These are phyloP conservation scores for Fusarium lateritium DNA, from an alignment of 2,329 filamentous ascomycete species.

Conservation along the genomic window DNA sequence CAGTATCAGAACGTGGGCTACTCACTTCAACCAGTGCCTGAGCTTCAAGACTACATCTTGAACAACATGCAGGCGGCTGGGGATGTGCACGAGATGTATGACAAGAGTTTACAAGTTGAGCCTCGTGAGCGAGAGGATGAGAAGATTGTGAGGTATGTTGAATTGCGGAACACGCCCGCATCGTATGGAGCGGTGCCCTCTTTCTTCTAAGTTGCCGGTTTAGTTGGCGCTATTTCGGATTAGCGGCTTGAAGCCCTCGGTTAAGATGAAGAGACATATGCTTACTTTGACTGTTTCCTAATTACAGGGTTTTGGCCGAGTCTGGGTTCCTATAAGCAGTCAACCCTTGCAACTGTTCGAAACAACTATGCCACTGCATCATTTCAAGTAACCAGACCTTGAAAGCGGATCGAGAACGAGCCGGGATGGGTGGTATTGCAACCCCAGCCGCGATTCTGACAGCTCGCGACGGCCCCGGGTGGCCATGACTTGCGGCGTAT, in stretches of 20 bases:
- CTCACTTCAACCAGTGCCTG: slow-evolving; percentile 86
- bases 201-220: slow-evolving; percentile 38
- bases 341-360: slow-evolving; percentile 24
- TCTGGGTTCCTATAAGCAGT: slow-evolving; percentile 70
- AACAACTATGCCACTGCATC: slow-evolving; percentile 23
- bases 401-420: slow-evolving; percentile 16
- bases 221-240: slow-evolving; percentile 27
- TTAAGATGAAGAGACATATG: slow-evolving; percentile 35
- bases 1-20: slow-evolving; percentile 99
- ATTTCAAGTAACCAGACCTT: slow-evolving; percentile 18
- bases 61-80: slow-evolving; percentile 96
- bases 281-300: slow-evolving; percentile 43
- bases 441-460: slow-evolving; percentile 17
- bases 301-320: slow-evolving; percentile 70
- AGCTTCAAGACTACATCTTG: slow-evolving; percentile 96
- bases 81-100: slow-evolving; percentile 99
- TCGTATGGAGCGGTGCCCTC: slow-evolving; percentile 41
- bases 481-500: slow-evolving; percentile 17
- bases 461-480: slow-evolving; percentile 18
- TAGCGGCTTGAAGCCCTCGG: slow-evolving; percentile 8
- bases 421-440: slow-evolving; percentile 19
- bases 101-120: slow-evolving; percentile 93
- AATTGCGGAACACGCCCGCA: slow-evolving; percentile 48
- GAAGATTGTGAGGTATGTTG: slow-evolving; percentile 95
- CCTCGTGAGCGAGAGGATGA: slow-evolving; percentile 97